These are phyloP conservation scores for Pleurotus platypus DNA, from an alignment of 768 basidiomycete genomes.

Conservation along the genomic window DNA sequence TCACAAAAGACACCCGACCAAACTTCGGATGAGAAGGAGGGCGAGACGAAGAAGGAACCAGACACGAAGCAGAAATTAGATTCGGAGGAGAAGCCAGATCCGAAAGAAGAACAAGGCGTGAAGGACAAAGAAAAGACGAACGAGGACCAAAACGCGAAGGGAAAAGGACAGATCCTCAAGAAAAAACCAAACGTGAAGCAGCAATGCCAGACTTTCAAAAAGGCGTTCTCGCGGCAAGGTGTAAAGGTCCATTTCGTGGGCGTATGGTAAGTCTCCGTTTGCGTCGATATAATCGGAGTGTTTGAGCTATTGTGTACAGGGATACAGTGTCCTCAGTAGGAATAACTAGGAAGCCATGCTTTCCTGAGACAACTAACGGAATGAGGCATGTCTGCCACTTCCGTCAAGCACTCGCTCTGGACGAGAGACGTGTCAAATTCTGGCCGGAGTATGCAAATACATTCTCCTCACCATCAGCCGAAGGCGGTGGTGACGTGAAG, in stretches of 20 bases:
- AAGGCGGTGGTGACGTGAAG: conserved; percentile 15
- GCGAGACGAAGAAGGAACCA: not conserved
- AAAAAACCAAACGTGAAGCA: no score
- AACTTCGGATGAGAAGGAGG: no score
- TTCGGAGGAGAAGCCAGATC: no score
- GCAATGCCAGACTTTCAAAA: conserved; percentile 17
- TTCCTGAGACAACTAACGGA: conserved; percentile 25
- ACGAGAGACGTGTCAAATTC: conserved; percentile 45
- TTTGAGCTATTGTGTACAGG: conserved; percentile 19
- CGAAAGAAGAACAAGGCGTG: no score
- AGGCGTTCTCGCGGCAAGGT: conserved; percentile 15
- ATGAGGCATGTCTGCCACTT: conserved; percentile 35
- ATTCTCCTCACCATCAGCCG: no score
- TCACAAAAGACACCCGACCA: not conserved
- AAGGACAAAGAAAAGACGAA: no score
- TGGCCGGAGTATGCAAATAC: conserved; percentile 32
- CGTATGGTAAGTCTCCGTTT: conserved; percentile 27
- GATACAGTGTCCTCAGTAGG: conserved; percentile 47
- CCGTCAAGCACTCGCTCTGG: conserved; percentile 43
- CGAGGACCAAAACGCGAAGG: no score
- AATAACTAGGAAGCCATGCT: conserved; percentile 20
- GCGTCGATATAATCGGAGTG: no score
- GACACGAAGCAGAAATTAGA: not conserved
- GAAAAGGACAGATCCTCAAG: no score
- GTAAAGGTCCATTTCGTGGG: conserved; percentile 42